Evolutionary conservation across 176 grass and related monocot species (phyloP), one percentile per base, ranked within the genome.

Genomic region (Avena eriantha): DNA sequence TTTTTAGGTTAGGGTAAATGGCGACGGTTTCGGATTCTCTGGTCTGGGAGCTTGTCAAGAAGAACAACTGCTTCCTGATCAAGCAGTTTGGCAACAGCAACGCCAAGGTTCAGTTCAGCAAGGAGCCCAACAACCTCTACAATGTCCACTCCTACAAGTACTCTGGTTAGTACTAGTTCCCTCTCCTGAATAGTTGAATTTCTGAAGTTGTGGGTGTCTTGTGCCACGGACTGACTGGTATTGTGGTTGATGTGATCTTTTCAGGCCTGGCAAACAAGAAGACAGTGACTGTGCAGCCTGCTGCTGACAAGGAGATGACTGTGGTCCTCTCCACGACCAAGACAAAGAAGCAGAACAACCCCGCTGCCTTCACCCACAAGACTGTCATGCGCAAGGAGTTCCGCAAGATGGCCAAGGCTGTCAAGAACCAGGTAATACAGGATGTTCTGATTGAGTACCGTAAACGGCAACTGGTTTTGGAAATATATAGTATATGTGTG

Each of bases 241-340:
- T 35, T 47, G 39, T 41, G 26, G 10, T 70, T 51, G 33, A 2
- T 61, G 34, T 68, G 22, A 53, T 36, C 11, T 76, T 76, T 77
- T 5, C 26, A 98, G 93, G 95, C 54, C 87, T 98, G 83, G 91
- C 87, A 23, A 93, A 95, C 88, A 91, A 86, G 73, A 98, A 95
- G 73, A 92, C 96, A 0, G 88, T 98, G 58, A 73, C 86, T 0
- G 86, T 98, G 56, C 80, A 92, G 57, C 77, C 96, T 0, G 84
- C 77, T 8, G 64, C 60, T 41, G 84, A 78, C 0, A 98, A 98
- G 88, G 96, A 90, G 22, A 10, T 71, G 21, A 56, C 84, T 0
- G 91, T 95, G 48, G 88, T 89, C 56, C 80, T 95, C 59, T 86
- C 86, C 4, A 88, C 94, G 11, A 93, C 83, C 78, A 98, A 98